Evolutionary conservation across 1,284 basidiomycete genomes (phyloP).

Genomic region (Ceratobasidium theobromae): DNA sequence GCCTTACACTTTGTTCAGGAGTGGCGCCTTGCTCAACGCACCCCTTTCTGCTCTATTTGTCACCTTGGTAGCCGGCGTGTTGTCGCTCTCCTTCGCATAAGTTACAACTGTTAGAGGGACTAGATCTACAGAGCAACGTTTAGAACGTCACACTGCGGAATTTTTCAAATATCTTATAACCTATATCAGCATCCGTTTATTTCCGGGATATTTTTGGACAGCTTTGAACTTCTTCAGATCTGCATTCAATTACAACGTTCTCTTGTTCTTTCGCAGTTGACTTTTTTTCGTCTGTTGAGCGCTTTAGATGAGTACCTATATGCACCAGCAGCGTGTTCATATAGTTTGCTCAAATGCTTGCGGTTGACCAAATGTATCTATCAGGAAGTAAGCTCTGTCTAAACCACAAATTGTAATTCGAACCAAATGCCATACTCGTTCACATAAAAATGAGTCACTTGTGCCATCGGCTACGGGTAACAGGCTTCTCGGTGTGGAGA

Average conservation of each 20-base stretch:
- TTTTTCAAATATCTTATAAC: conserved; percentile 16
- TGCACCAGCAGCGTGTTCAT: conserved; percentile 24
- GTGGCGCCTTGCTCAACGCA: conserved; percentile 3
- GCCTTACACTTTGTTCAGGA: background rate
- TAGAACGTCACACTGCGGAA: background rate
- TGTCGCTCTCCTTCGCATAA: conserved; percentile 14
- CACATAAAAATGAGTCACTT: conserved; percentile 9
- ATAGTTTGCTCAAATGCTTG: background rate
- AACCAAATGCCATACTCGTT: background rate
- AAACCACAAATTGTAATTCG: background rate
- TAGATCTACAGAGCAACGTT: background rate
- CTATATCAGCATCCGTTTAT: background rate
- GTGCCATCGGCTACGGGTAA: conserved; percentile 4
- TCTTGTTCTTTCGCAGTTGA: background rate
- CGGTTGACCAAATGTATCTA: conserved; percentile 13
- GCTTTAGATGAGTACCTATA: background rate
- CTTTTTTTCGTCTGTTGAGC: background rate
- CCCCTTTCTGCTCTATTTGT: conserved; percentile 1
- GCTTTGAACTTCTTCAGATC: background rate
- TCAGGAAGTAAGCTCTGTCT: no score
- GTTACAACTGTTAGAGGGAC: background rate
- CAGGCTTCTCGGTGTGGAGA: no score
- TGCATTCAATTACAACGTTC: background rate
- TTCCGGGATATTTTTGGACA: background rate
- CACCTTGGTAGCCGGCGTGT: background rate